These are phyloP conservation scores for Olyra latifolia DNA, from an alignment of 176 grass and related monocot species.

Conservation along the genomic window DNA sequence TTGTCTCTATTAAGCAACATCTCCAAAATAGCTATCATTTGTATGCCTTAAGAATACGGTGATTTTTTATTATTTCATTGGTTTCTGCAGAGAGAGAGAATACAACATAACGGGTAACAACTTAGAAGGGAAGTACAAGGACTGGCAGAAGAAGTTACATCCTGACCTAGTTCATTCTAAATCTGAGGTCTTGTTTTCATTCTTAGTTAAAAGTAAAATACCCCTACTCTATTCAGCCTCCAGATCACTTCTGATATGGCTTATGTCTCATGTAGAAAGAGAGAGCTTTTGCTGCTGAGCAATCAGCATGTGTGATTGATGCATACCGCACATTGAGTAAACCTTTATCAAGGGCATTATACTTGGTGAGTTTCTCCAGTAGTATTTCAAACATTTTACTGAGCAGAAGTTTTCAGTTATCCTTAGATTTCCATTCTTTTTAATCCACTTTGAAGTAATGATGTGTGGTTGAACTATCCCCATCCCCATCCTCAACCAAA, in stretches of 20 bases:
- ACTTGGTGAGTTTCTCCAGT: constrained; percentile 62
- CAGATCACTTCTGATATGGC: constrained; percentile 7
- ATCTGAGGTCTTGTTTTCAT: constrained; percentile 65
- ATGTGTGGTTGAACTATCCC: neutral
- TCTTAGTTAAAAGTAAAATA: neutral
- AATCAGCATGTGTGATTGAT: constrained; percentile 85
- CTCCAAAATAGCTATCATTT: neutral
- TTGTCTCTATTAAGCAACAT: neutral
- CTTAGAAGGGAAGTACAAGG: constrained; percentile 86
- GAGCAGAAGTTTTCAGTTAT: neutral
- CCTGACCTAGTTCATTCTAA: constrained; percentile 95
- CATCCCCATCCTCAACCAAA: neutral
- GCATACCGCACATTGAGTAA: constrained; percentile 72
- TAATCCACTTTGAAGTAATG: neutral
- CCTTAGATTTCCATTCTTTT: neutral
- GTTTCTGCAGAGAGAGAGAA: constrained; percentile 49
- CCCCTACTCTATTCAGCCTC: neutral
- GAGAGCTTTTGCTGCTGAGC: constrained; percentile 76
- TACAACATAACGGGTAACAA: constrained; percentile 54
- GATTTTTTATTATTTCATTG: constrained; percentile 24
- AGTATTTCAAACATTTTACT: neutral
- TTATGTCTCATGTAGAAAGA: constrained; percentile 57
- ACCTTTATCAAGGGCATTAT: constrained; percentile 77
- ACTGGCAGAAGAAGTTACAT: constrained; percentile 98
- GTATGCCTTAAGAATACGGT: neutral